phyloP scores from a whole-genome alignment of 208 protist species.

The Lotmaria passim region DNA sequence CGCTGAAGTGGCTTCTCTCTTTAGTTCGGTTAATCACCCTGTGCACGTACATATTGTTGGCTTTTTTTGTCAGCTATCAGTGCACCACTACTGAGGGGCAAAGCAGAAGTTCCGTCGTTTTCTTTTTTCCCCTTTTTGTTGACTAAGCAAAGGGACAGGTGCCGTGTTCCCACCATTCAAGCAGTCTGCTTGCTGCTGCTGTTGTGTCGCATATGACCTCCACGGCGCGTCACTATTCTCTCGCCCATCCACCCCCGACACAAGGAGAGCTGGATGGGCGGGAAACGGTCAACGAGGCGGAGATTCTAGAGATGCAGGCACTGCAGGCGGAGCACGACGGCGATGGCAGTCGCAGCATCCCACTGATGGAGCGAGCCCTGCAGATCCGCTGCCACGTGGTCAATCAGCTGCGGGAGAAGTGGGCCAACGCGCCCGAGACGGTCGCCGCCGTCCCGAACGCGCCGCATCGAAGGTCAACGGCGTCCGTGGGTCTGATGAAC shows the following conservation, averaged over 20 bases:
- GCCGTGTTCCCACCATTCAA: too few species aligned
- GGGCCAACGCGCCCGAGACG: constrained; percentile 5
- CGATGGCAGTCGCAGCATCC: constrained; percentile 55
- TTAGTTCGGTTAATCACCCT: too few species aligned
- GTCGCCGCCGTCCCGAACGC: background rate
- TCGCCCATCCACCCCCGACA: constrained; percentile 37
- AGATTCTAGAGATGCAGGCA: constrained; percentile 67
- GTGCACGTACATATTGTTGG: too few species aligned
- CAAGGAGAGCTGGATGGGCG: constrained; percentile 45
- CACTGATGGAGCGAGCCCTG: constrained; percentile 82
- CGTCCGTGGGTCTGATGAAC: constrained; percentile 5
- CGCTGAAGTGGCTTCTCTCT: too few species aligned
- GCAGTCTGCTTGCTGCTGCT: background rate
- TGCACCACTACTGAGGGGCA: too few species aligned
- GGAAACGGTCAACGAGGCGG: constrained; percentile 69
- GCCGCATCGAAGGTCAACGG: constrained; percentile 23
- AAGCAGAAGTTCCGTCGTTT: background rate
- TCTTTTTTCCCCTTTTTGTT: background rate
- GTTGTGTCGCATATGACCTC: constrained; percentile 13
- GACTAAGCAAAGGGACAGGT: too few species aligned
- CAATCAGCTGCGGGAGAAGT: constrained; percentile 32
- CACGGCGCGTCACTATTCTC: constrained; percentile 37
- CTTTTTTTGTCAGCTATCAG: too few species aligned
- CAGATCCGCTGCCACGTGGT: constrained; percentile 68
- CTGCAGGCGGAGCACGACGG: constrained; percentile 54